phyloP scores from a whole-genome alignment of 2,329 filamentous ascomycete genomes.

The Rutstroemia sp. region DNA sequence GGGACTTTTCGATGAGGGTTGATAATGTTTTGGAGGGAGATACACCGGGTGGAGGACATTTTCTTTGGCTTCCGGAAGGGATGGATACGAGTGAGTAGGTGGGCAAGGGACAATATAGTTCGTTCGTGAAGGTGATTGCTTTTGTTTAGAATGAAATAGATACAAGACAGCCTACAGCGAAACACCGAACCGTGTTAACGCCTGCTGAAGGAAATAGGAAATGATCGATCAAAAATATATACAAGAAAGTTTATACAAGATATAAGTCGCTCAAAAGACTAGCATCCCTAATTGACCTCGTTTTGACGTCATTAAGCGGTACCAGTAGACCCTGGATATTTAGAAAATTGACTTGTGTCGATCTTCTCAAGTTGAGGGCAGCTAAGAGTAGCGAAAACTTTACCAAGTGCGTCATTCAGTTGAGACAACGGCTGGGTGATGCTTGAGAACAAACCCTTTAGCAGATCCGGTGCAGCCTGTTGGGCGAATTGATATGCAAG shows the following conservation, averaged over 20 bases:
- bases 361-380: constrained; percentile 8
- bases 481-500: constrained; percentile 34
- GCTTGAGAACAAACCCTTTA: constrained; percentile 31
- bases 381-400: background rate
- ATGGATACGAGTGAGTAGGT: background rate
- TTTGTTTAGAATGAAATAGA: no score
- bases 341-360: constrained; percentile 5
- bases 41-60: constrained; percentile 17
- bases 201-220: no score
- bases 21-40: constrained; percentile 5
- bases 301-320: background rate
- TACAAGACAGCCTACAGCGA: no score
- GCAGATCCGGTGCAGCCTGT: constrained; percentile 35
- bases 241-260: no score
- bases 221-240: background rate
- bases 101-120: no score
- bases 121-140: no score
- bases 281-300: no score
- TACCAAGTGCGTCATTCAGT: constrained; percentile 3
- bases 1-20: constrained; percentile 14
- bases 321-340: constrained; percentile 9
- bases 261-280: no score
- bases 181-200: no score
- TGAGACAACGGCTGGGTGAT: constrained; percentile 28
- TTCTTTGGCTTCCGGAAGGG: constrained; percentile 20